Evolutionary conservation across 768 basidiomycete species (phyloP).

Genomic region (Boletus subparvulus): DNA sequence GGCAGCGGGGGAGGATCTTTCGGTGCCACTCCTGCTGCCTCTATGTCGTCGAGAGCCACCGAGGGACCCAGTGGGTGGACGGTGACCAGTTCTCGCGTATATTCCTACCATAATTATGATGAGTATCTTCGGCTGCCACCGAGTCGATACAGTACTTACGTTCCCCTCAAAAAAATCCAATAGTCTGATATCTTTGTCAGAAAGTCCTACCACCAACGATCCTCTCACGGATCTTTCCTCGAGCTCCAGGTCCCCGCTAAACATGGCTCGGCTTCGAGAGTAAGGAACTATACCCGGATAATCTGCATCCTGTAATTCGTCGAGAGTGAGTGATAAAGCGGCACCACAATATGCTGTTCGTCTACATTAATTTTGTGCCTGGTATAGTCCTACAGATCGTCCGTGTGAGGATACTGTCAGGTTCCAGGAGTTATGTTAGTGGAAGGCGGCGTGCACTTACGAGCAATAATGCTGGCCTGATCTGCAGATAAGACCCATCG

Average conservation of each 20-base stretch:
- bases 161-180: conserved; percentile 84
- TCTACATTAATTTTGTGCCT: conserved; percentile 74
- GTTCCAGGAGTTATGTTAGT: neutral
- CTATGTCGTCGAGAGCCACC: conserved; percentile 28
- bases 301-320: conserved; percentile 51
- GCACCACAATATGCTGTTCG: neutral
- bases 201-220: conserved; percentile 73
- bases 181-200: conserved; percentile 54
- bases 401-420: neutral
- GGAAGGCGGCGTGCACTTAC: conserved; percentile 40
- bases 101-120: conserved; percentile 54
- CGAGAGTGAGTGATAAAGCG: conserved; percentile 3
- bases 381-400: conserved; percentile 60
- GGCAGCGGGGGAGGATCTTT: conserved; percentile 44
- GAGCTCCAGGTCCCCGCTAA: conserved; percentile 46
- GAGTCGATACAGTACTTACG: conserved; percentile 41
- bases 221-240: conserved; percentile 78
- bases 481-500: conserved; percentile 58
- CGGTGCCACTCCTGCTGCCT: conserved; percentile 36
- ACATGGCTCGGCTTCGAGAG: conserved; percentile 44
- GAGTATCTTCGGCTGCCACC: neutral
- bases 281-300: conserved; percentile 83
- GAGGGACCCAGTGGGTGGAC: conserved; percentile 57
- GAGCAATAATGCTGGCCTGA: conserved; percentile 72
- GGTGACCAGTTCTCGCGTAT: conserved; percentile 51